Evolutionary conservation across 495 filamentous ascomycete genomes (phyloP).

Genomic region (Acidomyces sp.): DNA sequence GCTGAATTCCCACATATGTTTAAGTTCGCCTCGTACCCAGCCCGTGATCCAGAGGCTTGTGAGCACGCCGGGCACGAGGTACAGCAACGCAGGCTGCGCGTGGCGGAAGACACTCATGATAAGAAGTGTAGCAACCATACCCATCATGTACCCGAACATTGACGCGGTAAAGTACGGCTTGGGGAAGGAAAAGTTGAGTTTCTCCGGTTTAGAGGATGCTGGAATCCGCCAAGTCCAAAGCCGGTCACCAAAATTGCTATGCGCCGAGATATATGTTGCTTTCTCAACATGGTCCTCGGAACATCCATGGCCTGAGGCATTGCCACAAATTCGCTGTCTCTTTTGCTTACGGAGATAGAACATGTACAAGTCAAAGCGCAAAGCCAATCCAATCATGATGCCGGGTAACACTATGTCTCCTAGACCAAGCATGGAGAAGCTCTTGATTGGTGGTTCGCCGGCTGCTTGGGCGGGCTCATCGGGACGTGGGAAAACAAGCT

Average conservation of each 20-base stretch:
- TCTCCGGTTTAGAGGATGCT: conserved; percentile 8
- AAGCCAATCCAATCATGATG: conserved; percentile 73
- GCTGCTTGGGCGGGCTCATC: conserved; percentile 30
- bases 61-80: conserved; percentile 81
- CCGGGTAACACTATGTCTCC: conserved; percentile 93
- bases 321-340: conserved; percentile 2
- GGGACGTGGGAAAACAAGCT: conserved; percentile 72
- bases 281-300: conserved; percentile 27
- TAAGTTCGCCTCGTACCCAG: conserved; percentile 51
- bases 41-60: conserved; percentile 70
- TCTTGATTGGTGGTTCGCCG: conserved; percentile 27
- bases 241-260: conserved; percentile 66
- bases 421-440: conserved; percentile 72
- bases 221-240: conserved; percentile 51
- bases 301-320: neutral
- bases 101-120: conserved; percentile 69
- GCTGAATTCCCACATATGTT: conserved; percentile 65
- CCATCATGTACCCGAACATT: conserved; percentile 62
- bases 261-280: conserved; percentile 45
- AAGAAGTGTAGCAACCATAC: conserved; percentile 63
- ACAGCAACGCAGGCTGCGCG: conserved; percentile 82
- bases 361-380: conserved; percentile 81
- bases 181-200: conserved; percentile 41
- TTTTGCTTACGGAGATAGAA: conserved; percentile 54
- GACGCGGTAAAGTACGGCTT: conserved; percentile 82